A percentile compares a stretch with the other conserved stretches of the same genome.
Evolutionary conservation across 1,284 basidiomycete species (phyloP).

Genomic region (Schizopora paradoxa): DNA sequence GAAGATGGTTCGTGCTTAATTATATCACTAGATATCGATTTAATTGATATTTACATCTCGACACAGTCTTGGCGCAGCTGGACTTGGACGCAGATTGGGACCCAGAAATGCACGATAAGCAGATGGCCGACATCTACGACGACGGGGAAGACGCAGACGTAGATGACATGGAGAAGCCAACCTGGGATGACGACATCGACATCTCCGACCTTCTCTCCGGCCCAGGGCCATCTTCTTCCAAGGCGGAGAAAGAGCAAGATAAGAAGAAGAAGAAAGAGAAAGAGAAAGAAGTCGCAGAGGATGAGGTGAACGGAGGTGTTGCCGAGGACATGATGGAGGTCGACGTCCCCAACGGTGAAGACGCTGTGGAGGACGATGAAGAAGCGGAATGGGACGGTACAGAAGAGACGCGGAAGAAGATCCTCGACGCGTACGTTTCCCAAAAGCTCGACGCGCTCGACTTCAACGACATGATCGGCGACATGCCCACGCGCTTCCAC

Average conservation of each 20-base stretch:
- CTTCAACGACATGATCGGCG: slow-evolving; percentile 95
- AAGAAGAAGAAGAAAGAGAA: slow-evolving; percentile 53
- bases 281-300: slow-evolving; percentile 34
- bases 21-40: slow-evolving; percentile 1
- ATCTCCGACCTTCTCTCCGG: slow-evolving; percentile 58
- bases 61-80: slow-evolving; percentile 51
- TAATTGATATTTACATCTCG: slow-evolving; percentile 11
- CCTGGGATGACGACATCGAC: slow-evolving; percentile 87
- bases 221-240: slow-evolving; percentile 21
- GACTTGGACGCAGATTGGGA: slow-evolving; percentile 85
- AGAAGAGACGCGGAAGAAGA: slow-evolving; percentile 79
- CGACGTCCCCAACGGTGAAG: slow-evolving; percentile 38
- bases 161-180: slow-evolving; percentile 66
- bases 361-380: slow-evolving; percentile 34
- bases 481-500: slow-evolving; percentile 89
- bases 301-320: slow-evolving; percentile 44
- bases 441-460: too few relatives aligned
- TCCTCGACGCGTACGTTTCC: slow-evolving; percentile 77
- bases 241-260: slow-evolving; percentile 39
- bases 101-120: slow-evolving; percentile 67
- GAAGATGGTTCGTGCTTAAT: slow-evolving; percentile 37
- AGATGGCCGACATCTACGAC: slow-evolving; percentile 74
- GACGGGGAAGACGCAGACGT: slow-evolving; percentile 39
- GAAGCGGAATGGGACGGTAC: slow-evolving; percentile 76
- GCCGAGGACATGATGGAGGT: slow-evolving; percentile 75